Evolutionary conservation across 2,329 filamentous ascomycete species (phyloP), one percentile per base, ranked within the genome.

Genomic region (Colletotrichum acutatum): DNA sequence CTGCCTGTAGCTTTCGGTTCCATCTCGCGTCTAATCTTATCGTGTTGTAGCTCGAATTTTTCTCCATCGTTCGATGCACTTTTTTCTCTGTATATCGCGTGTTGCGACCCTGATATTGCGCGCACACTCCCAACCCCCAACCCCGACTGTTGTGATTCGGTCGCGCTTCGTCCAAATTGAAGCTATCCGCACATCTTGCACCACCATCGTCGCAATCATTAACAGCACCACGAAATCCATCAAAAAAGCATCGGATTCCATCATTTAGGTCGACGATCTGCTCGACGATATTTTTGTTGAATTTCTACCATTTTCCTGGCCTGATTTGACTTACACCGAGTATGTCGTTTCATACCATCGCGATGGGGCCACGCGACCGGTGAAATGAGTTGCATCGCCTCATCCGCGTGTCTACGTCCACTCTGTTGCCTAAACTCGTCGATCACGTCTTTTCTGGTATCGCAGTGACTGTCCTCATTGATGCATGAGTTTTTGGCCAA

Each of bases 101-200:
- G 61, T 42, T 28, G 26, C 19, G 65, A 19, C 61, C 56, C 62
- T 14, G 32, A 57, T 57, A 74, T 67, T 61, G 59, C 70, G 54
- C 34, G 14, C 46, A 30, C 16, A 16, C 22, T 26, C 46, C 66
- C 54, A 19, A 16, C 37, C 37, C 30, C 9, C 37, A 11, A 26
- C 3, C 56, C 24, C 14, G 34, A 46, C 64, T 24, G 53, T 61
- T 42, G 73, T 54, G 56, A 57, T 62, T 61, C 56, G 58, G 42
- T 52, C 57, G 60, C 60, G 63, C 61, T 30, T 57, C 30, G 42
- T 34, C 46, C 32, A 32, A 65, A 74, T 70, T 74, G 73, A 74
- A 74, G 73, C 73, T 74, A 74, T 74, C 73, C 73, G 66, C 73
- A 71, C 70, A 70, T 71, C 22, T 62, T 69, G 70, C 73, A 74